Conservation (phyloP, 2,329 filamentous ascomycete species). For the Alternaria metachromatica region DNA sequence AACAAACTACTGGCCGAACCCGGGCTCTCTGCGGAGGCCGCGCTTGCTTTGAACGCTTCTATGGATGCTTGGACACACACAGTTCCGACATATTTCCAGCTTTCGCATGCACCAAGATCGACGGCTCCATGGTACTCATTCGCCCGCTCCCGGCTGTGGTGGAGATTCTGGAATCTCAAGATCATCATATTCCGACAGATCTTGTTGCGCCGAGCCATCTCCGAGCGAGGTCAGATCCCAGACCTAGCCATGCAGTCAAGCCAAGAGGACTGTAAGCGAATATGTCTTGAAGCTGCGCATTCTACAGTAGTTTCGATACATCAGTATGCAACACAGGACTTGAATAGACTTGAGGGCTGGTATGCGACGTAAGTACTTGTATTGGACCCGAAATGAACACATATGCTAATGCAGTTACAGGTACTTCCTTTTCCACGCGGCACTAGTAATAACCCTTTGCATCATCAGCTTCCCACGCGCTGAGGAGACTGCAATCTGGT, state of each 20-base stretch:
- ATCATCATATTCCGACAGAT: conserved; percentile 36
- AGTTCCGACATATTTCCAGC: conserved; percentile 27
- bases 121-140: conserved; percentile 28
- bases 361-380: conserved; percentile 30
- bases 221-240: conserved; percentile 27
- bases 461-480: conserved; percentile 34
- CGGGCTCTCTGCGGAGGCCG: conserved; percentile 32
- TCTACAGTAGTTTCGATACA: conserved; percentile 32
- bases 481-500: conserved; percentile 20
- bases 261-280: conserved; percentile 30
- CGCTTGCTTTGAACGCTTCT: conserved; percentile 24
- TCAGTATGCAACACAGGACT: conserved; percentile 25
- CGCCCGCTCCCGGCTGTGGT: conserved; percentile 32
- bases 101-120: conserved; percentile 8
- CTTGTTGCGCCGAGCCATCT: conserved; percentile 29
- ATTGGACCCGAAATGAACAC: not conserved
- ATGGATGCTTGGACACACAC: conserved; percentile 28
- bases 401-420: not conserved
- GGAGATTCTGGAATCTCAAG: conserved; percentile 36
- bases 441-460: conserved; percentile 31
- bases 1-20: conserved; percentile 33
- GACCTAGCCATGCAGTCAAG: conserved; percentile 23
- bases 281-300: conserved; percentile 35
- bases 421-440: conserved; percentile 36
- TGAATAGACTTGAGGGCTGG: conserved; percentile 33